phyloP scores from a whole-genome alignment of 352 stramenopile genomes.

The Pythium diclinum region DNA sequence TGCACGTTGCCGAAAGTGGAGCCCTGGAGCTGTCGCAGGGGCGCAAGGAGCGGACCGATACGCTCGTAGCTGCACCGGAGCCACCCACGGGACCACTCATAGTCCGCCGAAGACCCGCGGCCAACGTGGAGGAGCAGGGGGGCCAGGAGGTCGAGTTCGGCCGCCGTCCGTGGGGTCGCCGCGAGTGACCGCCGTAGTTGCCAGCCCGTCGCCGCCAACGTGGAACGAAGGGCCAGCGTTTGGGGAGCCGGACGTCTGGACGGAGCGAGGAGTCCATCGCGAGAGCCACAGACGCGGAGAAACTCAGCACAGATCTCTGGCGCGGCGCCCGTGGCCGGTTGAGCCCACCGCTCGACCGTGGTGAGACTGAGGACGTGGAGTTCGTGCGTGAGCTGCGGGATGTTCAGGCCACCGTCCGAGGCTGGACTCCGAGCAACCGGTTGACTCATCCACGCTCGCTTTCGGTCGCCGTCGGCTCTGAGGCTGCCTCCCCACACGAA shows the following conservation, averaged over 20 bases:
- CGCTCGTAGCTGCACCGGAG: background rate
- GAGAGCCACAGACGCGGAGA: too few relatives aligned
- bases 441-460: background rate
- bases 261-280: background rate
- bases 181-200: background rate
- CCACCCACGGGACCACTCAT: background rate
- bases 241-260: background rate
- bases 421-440: background rate
- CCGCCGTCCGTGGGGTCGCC: background rate
- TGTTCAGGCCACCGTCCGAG: background rate
- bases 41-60: background rate
- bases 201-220: background rate
- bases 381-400: background rate
- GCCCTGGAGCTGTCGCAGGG: background rate
- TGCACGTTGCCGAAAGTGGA: background rate
- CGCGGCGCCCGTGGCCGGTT: background rate
- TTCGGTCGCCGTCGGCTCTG: background rate
- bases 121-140: background rate
- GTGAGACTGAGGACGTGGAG: background rate
- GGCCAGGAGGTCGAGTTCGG: background rate
- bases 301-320: too few relatives aligned
- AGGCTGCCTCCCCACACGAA: conserved; percentile 7
- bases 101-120: background rate
- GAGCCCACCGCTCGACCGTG: background rate
- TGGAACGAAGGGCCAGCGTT: background rate